Evolutionary conservation across 2,329 filamentous ascomycete genomes (phyloP), one percentile per base, ranked within the genome.

Genomic region (Neonectria coccinea): DNA sequence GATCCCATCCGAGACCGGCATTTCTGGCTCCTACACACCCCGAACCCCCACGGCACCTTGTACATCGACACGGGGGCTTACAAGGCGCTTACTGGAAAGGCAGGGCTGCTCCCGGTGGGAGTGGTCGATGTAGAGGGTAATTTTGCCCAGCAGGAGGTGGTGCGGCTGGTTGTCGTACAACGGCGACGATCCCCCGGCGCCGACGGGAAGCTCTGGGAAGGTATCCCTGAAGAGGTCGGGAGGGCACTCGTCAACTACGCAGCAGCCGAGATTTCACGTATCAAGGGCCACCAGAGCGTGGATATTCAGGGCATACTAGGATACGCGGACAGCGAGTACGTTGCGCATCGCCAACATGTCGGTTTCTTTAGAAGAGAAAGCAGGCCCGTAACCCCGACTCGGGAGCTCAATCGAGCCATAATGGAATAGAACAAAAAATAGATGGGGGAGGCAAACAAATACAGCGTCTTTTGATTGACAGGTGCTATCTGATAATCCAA

Each of bases 11-110:
- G 93, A 61, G 96, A 97, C 77, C 91, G 95, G 66, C 94, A 96
- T 76, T 98, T 99, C 85, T 99, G 96, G 96, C 90, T 99, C 53
- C 86, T 98, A 0, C 93, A 99, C 79, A 96, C 95, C 10, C 88
- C 97, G 11, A 90, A 91, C 25, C 93, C 96, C 0, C 94, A 97
- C 74, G 96, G 96, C 14, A 97, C 91, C 2, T 77, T 99, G 27
- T 98, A 93, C 81, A 97, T 99, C 72, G 96, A 99, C 81, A 83
- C 88, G n/a, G 96, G 96, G 45, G 95, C 95, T 4, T 90, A 94
- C 80, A 84, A 86, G 36, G 96, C 95, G 1, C 85, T 98, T 3
- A 82, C 89, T 16, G 89, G 90, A 75, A 97, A 97, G 81, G 94
- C 94, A 0, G 93, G 94, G 4, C 87, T 99, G 2, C 87, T 98